Conservation (phyloP, 75 land plant genomes). For the Pinus tabuliformis region DNA sequence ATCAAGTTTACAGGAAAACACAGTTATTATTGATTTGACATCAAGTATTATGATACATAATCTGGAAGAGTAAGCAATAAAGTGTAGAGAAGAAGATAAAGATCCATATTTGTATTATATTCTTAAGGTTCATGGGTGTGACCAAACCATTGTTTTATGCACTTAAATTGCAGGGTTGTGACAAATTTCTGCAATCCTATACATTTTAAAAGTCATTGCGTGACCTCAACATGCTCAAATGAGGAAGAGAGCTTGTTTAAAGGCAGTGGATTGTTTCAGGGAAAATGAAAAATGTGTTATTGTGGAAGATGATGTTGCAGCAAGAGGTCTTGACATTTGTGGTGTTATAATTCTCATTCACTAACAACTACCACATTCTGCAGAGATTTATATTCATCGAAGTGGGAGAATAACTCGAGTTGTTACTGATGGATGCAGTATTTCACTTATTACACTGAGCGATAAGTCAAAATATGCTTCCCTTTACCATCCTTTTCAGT, state of each 20-base stretch:
- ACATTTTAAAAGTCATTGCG: constrained; percentile 57
- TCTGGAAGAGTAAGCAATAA: constrained; percentile 87
- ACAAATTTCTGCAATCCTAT: constrained; percentile 64
- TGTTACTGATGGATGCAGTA: too few species aligned
- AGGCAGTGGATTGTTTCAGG: too few species aligned
- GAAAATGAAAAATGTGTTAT: too few species aligned
- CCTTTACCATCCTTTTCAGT: too few species aligned
- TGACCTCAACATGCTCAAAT: constrained; percentile 94
- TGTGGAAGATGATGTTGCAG: too few species aligned
- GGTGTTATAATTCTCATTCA: too few species aligned
- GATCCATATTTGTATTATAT: constrained; percentile 92
- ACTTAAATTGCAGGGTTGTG: constrained; percentile 93
- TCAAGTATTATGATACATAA: constrained; percentile 69
- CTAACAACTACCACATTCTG: too few species aligned
- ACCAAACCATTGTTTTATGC: constrained; percentile 91
- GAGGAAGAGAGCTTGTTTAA: constrained; percentile 94
- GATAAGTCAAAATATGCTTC: too few species aligned
- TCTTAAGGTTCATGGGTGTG: constrained; percentile 87
- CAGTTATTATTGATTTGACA: constrained; percentile 82
- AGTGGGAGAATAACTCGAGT: too few species aligned
- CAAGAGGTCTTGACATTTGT: too few species aligned
- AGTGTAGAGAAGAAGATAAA: constrained; percentile 97
- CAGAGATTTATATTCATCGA: too few species aligned
- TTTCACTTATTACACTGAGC: too few species aligned
- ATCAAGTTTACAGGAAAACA: constrained; percentile 80